These are phyloP conservation scores for Neonectria coccinea DNA, from an alignment of 2,329 filamentous ascomycete species.

Conservation along the genomic window DNA sequence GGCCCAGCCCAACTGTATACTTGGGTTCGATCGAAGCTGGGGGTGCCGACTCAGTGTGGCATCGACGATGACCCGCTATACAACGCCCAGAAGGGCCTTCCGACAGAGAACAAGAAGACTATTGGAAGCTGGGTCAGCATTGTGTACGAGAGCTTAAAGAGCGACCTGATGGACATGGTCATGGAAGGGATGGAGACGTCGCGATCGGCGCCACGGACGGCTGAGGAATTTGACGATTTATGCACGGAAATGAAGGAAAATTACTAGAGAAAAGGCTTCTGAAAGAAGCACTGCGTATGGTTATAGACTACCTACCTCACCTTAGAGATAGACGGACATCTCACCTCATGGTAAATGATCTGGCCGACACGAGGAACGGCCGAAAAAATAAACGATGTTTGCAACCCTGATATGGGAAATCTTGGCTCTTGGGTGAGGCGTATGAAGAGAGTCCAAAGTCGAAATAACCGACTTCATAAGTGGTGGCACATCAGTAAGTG, in stretches of 20 bases:
- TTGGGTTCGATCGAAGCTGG: conserved; percentile 46
- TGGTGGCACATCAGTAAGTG: not conserved
- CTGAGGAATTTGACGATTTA: conserved; percentile 40
- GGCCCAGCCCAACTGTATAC: conserved; percentile 47
- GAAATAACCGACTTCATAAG: not conserved
- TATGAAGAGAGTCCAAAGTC: not conserved
- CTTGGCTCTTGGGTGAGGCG: not conserved
- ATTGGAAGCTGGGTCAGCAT: conserved; percentile 49
- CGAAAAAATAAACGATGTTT: not conserved
- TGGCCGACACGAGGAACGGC: not conserved
- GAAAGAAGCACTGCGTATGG: not conserved
- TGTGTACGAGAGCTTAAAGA: conserved; percentile 48
- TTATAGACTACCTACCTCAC: not conserved
- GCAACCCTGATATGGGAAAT: no score
- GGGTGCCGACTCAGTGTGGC: conserved; percentile 47
- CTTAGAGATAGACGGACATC: conserved; percentile 19
- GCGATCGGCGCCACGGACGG: conserved; percentile 34
- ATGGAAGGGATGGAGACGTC: conserved; percentile 42
- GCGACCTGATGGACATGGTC: conserved; percentile 45
- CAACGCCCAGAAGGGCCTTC: conserved; percentile 35
- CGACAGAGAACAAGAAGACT: conserved; percentile 47
- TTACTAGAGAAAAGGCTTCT: conserved; percentile 12
- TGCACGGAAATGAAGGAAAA: conserved; percentile 32
- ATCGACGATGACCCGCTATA: conserved; percentile 49
- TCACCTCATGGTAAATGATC: conserved; percentile 31